These are phyloP conservation scores for Cytospora paraplurivora DNA, from an alignment of 2,329 filamentous ascomycete genomes.

Conservation along the genomic window DNA sequence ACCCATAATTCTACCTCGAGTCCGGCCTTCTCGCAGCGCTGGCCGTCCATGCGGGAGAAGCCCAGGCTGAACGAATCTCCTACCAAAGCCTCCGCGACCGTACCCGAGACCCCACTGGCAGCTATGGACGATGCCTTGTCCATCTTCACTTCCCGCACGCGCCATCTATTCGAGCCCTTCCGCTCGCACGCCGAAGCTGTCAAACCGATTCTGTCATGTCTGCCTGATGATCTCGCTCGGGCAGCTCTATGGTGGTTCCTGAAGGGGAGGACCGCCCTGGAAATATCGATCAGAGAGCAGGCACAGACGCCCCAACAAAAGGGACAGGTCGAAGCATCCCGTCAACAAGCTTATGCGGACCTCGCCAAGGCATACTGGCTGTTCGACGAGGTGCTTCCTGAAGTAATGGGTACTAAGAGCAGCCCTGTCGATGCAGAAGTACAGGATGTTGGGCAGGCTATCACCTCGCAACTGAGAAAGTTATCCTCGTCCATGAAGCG, in stretches of 20 bases:
- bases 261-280: slow-evolving; percentile 75
- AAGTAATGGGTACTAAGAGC: slow-evolving; percentile 48
- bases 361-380: slow-evolving; percentile 87
- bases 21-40: slow-evolving; percentile 31
- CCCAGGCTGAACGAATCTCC: slow-evolving; percentile 27
- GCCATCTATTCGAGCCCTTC: slow-evolving; percentile 76
- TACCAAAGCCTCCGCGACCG: slow-evolving; percentile 29
- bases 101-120: slow-evolving; percentile 2
- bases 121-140: slow-evolving; percentile 64
- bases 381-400: slow-evolving; percentile 55
- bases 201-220: slow-evolving; percentile 64
- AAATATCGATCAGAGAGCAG: slow-evolving; percentile 68
- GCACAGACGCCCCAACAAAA: slow-evolving; percentile 56
- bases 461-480: slow-evolving; percentile 69
- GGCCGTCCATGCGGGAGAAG: slow-evolving; percentile 32
- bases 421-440: slow-evolving; percentile 49
- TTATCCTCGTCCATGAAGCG: slow-evolving; percentile 81
- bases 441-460: slow-evolving; percentile 55
- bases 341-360: slow-evolving; percentile 81
- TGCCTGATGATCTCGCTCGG: slow-evolving; percentile 68
- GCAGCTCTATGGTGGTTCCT: slow-evolving; percentile 89
- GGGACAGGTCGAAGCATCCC: slow-evolving; percentile 55
- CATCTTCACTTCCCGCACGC: slow-evolving; percentile 70
- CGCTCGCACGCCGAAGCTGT: slow-evolving; percentile 74
- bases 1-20: slow-evolving; percentile 32